Evolutionary conservation across 2,329 filamentous ascomycete genomes (phyloP), one percentile per base, ranked within the genome.

Genomic region (Massarina eburnea): DNA sequence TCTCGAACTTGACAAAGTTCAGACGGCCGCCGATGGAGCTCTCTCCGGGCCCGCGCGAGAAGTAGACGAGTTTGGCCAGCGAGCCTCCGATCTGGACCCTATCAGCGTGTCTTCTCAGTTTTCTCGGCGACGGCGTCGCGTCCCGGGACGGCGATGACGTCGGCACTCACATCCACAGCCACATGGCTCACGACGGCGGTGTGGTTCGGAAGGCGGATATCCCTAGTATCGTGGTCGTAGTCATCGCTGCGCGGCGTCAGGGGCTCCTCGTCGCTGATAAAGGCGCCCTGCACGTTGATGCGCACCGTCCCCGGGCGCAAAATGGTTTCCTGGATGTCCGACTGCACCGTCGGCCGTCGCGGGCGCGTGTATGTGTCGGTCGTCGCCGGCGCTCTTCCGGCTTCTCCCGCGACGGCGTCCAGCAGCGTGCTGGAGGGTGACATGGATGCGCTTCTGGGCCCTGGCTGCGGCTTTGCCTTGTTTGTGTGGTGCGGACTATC

Each of bases 1-100:
- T 97, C 75, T 99, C 94, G 73, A 97, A 97, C 64, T 86, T 95
- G 63, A 95, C 81, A 67, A 99, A 99, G 72, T 96, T 96, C 43
- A 99, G 78, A 19, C 94, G 85, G 44, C 94, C 94, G 45, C 94
- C 94, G 39, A 88, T 85, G 58, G 91, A 87, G 21, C 79, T 82
- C 10, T 86, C 88, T 65, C 87, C 81, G 33, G 87, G 81, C 72
- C 97, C 94, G 55, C 89, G 88, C 15, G 91, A 94, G 67, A 97
- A 97, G 76, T 96, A 99, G 49, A 99, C 94, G 36, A 99, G 83
- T 75, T 99, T 99, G 55, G 91, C 91, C 26, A 99, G 79, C 14
- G 91, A 95, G 57, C 94, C 94, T 55, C 94, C 94, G 70, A 99
- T 97, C 89, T 96, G 68, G 24, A 33, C 30, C 9, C 17, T 8